Conservation (phyloP, 2,329 filamentous ascomycete species). For the Aspergillus luchuensis region DNA sequence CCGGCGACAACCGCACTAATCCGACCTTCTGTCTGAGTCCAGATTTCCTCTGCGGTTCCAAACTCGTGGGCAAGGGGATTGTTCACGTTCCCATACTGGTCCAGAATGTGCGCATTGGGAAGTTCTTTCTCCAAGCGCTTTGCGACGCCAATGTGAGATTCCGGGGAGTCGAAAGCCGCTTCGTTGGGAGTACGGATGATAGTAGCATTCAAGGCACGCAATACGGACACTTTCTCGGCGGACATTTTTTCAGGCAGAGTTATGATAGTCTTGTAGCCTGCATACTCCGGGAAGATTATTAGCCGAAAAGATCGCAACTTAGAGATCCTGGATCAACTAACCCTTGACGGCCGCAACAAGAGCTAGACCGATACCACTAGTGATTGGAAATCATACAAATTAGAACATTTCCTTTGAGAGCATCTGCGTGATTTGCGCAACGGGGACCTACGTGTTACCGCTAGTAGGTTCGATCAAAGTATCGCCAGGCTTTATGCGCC, state of each 20-base stretch:
- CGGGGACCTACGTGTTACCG: slow-evolving; percentile 71
- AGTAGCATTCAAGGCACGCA: slow-evolving; percentile 90
- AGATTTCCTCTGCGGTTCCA: slow-evolving; percentile 95
- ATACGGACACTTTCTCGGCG: slow-evolving; percentile 92
- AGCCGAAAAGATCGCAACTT: slow-evolving; percentile 1
- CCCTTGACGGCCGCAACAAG: slow-evolving; percentile 91
- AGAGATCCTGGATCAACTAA: slow-evolving; percentile 14
- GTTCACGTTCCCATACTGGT: slow-evolving; percentile 90
- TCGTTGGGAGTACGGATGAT: slow-evolving; percentile 97
- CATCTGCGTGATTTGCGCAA: neutral
- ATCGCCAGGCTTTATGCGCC: slow-evolving; percentile 94
- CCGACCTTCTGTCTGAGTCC: slow-evolving; percentile 82
- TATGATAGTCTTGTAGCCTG: slow-evolving; percentile 93
- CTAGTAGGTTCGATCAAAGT: slow-evolving; percentile 97
- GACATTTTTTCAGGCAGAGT: slow-evolving; percentile 99
- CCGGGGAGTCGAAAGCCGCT: slow-evolving; percentile 89
- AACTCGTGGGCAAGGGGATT: slow-evolving; percentile 93
- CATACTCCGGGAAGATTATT: neutral
- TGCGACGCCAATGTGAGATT: slow-evolving; percentile 96
- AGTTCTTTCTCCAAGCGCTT: slow-evolving; percentile 89
- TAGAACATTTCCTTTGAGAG: neutral
- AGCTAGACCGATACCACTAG: slow-evolving; percentile 82
- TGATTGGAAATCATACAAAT: neutral
- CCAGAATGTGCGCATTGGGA: slow-evolving; percentile 93
- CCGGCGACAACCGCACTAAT: slow-evolving; percentile 85